A percentile compares a stretch with the other conserved stretches of the same genome.
Evolutionary conservation across 805 yeast species (phyloP).

Genomic region (Vanderwaltozyma polyspora): DNA sequence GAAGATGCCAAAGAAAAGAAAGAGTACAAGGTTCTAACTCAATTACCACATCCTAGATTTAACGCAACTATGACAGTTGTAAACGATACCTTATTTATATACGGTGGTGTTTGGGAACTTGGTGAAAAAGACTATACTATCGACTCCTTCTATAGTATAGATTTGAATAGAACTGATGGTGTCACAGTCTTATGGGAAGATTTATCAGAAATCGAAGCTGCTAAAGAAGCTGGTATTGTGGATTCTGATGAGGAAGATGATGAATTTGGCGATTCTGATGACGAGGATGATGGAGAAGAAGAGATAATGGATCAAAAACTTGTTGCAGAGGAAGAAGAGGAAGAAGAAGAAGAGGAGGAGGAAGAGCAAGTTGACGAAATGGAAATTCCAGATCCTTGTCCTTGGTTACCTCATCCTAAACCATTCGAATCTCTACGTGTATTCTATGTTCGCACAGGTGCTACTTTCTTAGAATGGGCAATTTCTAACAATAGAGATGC

Average conservation of each 20-base stretch:
- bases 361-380: slow-evolving; percentile 50
- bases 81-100: slow-evolving; percentile 73
- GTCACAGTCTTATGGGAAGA: slow-evolving; percentile 87
- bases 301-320: slow-evolving; percentile 34
- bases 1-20: slow-evolving; percentile 30
- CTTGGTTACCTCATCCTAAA: slow-evolving; percentile 96
- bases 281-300: slow-evolving; percentile 47
- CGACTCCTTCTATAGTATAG: slow-evolving; percentile 79
- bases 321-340: slow-evolving; percentile 41
- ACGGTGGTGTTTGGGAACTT: slow-evolving; percentile 82
- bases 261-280: slow-evolving; percentile 59
- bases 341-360: slow-evolving; percentile 59
- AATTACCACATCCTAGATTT: slow-evolving; percentile 80
- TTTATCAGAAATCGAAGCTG: slow-evolving; percentile 41
- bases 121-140: slow-evolving; percentile 79
- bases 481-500: slow-evolving; percentile 75
- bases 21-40: slow-evolving; percentile 46
- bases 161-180: slow-evolving; percentile 79
- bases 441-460: slow-evolving; percentile 79
- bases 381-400: slow-evolving; percentile 80
- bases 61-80: slow-evolving; percentile 77
- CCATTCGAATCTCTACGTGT: slow-evolving; percentile 77
- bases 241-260: slow-evolving; percentile 55
- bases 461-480: slow-evolving; percentile 85
- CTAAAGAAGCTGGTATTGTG: slow-evolving; percentile 38